Percentiles rank a stretch among this genome's conserved stretches.
Conservation (phyloP, 140 eudicot genomes). For the Erigeron philadelphicus region DNA sequence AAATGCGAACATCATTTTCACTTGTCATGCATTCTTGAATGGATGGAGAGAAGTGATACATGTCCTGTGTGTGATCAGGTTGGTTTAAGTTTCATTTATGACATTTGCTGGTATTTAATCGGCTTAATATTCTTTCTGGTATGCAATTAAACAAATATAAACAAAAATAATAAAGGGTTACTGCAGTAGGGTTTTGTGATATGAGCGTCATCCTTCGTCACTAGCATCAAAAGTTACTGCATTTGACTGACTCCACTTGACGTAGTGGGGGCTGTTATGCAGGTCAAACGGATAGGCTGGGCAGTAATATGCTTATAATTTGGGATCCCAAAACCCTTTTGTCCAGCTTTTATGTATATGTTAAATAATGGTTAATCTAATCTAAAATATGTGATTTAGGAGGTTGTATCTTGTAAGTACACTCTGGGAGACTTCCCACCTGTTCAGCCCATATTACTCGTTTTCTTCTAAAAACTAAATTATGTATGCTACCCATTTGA, state of each 20-base stretch:
- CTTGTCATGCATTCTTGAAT: constrained; percentile 87
- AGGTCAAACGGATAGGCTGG: no score
- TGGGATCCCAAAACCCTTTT: no score
- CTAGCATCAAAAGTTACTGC: not conserved
- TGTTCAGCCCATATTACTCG: not conserved
- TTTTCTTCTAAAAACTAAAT: not conserved
- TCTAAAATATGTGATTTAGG: no score
- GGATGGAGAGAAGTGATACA: constrained; percentile 96
- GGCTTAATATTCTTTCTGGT: not conserved
- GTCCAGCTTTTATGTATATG: no score
- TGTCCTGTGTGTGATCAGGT: constrained; percentile 97
- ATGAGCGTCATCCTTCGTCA: not conserved
- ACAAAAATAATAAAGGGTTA: not conserved
- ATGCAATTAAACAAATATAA: not conserved
- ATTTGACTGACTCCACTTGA: no score
- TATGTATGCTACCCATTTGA: not conserved
- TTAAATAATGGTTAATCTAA: no score
- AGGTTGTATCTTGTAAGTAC: not conserved
- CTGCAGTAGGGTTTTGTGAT: not conserved
- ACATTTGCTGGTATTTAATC: not conserved
- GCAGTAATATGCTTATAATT: no score
- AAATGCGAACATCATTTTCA: constrained; percentile 95
- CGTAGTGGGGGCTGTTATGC: no score
- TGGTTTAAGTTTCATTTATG: not conserved
- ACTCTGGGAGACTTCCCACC: not conserved